phyloP scores from a whole-genome alignment of 2,329 filamentous ascomycete genomes.

The Thelonectria blattea region DNA sequence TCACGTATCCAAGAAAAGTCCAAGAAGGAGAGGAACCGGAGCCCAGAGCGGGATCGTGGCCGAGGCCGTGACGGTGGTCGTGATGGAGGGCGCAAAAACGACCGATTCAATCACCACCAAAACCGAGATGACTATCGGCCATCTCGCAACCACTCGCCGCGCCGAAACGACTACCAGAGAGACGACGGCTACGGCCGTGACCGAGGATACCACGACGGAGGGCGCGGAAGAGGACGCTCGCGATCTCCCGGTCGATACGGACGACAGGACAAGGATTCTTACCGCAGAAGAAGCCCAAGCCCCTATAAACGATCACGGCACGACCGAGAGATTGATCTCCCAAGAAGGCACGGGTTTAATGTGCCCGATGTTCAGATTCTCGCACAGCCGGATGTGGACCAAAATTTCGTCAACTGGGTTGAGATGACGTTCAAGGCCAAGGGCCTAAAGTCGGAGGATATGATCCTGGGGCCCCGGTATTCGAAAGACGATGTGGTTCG shows the following conservation, averaged over 20 bases:
- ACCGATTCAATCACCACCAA: constrained; percentile 55
- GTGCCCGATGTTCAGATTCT: constrained; percentile 92
- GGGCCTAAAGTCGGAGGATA: constrained; percentile 76
- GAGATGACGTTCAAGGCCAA: constrained; percentile 76
- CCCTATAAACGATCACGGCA: constrained; percentile 60
- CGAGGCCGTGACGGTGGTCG: constrained; percentile 44
- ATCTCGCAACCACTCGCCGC: constrained; percentile 64
- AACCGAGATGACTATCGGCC: constrained; percentile 70
- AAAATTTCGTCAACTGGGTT: constrained; percentile 83
- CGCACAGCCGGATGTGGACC: constrained; percentile 76
- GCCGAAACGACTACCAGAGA: constrained; percentile 59
- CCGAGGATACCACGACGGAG: constrained; percentile 49
- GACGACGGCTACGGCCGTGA: constrained; percentile 66
- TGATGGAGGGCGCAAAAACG: constrained; percentile 51
- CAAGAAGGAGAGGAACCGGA: constrained; percentile 65
- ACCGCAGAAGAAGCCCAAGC: constrained; percentile 74
- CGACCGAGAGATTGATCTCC: constrained; percentile 69
- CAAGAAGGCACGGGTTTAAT: constrained; percentile 73
- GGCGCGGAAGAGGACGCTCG: constrained; percentile 65
- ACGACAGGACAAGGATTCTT: constrained; percentile 55
- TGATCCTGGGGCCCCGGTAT: constrained; percentile 79
- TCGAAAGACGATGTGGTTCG: constrained; percentile 81
- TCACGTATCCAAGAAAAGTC: constrained; percentile 83
- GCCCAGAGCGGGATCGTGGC: constrained; percentile 63
- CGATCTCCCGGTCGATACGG: constrained; percentile 64